phyloP scores from a whole-genome alignment of 768 basidiomycete genomes.

The Mycena pura region DNA sequence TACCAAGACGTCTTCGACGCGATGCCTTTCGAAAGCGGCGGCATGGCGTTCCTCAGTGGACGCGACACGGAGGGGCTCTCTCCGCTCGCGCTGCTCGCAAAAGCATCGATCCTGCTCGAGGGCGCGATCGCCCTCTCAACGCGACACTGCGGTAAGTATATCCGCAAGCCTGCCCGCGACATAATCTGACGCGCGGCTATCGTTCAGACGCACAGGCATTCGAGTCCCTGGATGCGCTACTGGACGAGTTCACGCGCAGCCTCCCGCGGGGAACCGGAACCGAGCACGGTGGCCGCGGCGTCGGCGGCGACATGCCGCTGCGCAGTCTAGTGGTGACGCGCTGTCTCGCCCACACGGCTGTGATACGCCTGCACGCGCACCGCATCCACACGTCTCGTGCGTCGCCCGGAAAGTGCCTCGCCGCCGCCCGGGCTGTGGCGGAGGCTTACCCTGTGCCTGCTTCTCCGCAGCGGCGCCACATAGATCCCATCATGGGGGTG shows the following conservation, averaged over 20 bases:
- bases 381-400: conserved; percentile 30
- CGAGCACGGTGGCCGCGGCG: background rate
- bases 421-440: conserved; percentile 22
- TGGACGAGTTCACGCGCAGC: conserved; percentile 1
- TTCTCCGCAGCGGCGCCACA: conserved; percentile 19
- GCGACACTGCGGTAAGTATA: background rate
- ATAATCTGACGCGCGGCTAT: background rate
- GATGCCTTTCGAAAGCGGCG: background rate
- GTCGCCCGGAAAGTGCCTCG: conserved; percentile 26
- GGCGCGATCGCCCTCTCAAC: background rate
- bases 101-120: conserved; percentile 1
- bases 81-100: background rate
- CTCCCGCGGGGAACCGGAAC: background rate
- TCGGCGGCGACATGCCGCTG: conserved; percentile 6
- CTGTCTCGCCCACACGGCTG: conserved; percentile 41
- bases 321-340: background rate
- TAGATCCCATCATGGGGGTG: conserved; percentile 41
- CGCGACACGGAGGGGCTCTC: background rate
- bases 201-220: background rate
- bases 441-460: conserved; percentile 21
- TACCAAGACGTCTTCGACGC: too few species aligned
- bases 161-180: background rate
- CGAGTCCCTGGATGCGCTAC: background rate
- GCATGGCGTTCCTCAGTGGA: background rate
- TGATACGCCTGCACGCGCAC: conserved; percentile 42